These are phyloP conservation scores for Aspergillus saccharolyticus DNA, from an alignment of 495 filamentous ascomycete genomes.

Conservation along the genomic window DNA sequence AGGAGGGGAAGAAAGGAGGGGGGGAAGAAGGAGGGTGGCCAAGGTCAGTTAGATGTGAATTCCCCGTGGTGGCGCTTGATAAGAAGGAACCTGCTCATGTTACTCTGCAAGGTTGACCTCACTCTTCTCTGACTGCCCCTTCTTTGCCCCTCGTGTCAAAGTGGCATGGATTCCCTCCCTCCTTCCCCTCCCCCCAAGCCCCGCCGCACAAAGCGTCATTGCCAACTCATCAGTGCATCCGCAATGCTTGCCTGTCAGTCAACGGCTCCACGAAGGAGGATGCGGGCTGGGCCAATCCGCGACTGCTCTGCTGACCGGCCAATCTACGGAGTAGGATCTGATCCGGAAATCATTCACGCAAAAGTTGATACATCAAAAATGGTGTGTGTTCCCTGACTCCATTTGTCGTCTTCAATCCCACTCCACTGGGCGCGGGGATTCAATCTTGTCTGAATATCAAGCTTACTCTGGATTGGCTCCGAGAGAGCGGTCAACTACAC, in stretches of 20 bases:
- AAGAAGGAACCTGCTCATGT: constrained; percentile 14
- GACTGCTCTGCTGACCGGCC: constrained; percentile 6
- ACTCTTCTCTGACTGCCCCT: constrained; percentile 1
- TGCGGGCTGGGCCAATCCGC: constrained; percentile 25
- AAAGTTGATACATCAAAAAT: constrained; percentile 11
- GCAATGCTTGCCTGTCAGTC: constrained; percentile 41
- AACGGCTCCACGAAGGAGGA: constrained; percentile 11
- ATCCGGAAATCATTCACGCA: constrained; percentile 4
- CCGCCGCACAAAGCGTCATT: constrained; percentile 38
- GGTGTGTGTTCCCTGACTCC: not conserved
- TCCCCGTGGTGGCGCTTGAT: constrained; percentile 9
- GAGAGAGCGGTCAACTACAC: constrained; percentile 7
- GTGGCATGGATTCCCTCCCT: constrained; percentile 18
- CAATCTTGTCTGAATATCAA: not conserved
- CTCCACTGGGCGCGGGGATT: not conserved
- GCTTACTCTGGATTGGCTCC: not conserved
- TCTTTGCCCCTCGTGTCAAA: constrained; percentile 17
- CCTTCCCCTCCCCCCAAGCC: no score
- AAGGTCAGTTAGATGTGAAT: constrained; percentile 3
- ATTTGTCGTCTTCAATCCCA: not conserved
- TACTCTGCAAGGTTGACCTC: constrained; percentile 17
- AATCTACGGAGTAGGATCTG: constrained; percentile 11
- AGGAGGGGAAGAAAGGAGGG: constrained; percentile 1
- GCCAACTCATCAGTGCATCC: constrained; percentile 90
- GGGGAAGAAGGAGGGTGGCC: not conserved